These are phyloP conservation scores for Scolecobasidium constrictum DNA, from an alignment of 2,329 filamentous ascomycete genomes.

Conservation along the genomic window DNA sequence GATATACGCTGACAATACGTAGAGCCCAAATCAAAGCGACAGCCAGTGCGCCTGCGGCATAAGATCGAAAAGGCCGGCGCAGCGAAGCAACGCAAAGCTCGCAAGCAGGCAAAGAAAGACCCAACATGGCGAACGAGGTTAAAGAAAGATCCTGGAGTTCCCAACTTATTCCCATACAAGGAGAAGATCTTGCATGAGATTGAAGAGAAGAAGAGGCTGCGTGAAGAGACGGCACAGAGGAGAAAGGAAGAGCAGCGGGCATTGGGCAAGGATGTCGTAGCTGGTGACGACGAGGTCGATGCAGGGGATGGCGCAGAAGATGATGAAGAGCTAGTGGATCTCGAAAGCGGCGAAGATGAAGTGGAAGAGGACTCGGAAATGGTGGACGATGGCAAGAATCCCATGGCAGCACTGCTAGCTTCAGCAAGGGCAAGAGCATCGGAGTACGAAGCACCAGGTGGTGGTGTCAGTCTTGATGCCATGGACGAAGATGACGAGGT, in stretches of 20 bases:
- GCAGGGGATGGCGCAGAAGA: slow-evolving; percentile 33
- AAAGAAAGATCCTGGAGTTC: slow-evolving; percentile 97
- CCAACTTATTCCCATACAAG: slow-evolving; percentile 96
- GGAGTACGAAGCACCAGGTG: slow-evolving; percentile 65
- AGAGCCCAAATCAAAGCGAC: slow-evolving; percentile 95
- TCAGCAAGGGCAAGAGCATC: slow-evolving; percentile 70
- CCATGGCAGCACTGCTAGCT: slow-evolving; percentile 83
- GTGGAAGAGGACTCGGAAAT: slow-evolving; percentile 34
- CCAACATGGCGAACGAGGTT: slow-evolving; percentile 90
- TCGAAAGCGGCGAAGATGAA: slow-evolving; percentile 5
- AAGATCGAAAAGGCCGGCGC: slow-evolving; percentile 91
- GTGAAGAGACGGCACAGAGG: slow-evolving; percentile 66
- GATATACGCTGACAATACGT: slow-evolving; percentile 7
- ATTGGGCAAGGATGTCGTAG: slow-evolving; percentile 25
- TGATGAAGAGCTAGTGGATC: slow-evolving; percentile 23
- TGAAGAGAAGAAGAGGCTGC: slow-evolving; percentile 72
- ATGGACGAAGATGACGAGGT: slow-evolving; percentile 44
- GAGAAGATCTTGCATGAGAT: slow-evolving; percentile 90
- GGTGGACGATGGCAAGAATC: slow-evolving; percentile 53
- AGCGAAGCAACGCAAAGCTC: slow-evolving; percentile 81
- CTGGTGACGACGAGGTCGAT: slow-evolving; percentile 31
- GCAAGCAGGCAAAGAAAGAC: slow-evolving; percentile 89
- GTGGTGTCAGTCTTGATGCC: slow-evolving; percentile 49
- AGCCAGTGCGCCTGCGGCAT: slow-evolving; percentile 77
- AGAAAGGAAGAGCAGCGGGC: slow-evolving; percentile 57